Conservation (phyloP, 164 flowering plant genomes). For the Umbellularia californica region DNA sequence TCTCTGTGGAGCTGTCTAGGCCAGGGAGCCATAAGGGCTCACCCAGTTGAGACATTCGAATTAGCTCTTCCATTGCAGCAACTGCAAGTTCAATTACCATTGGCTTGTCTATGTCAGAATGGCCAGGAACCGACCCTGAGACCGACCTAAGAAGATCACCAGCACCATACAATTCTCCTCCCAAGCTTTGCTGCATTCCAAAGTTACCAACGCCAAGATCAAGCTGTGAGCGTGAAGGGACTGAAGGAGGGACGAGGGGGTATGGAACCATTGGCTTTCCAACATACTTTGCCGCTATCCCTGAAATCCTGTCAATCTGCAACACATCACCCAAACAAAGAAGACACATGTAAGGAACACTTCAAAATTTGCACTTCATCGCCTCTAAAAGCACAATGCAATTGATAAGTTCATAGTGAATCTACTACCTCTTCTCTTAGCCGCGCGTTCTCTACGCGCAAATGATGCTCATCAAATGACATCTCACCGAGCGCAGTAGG, state of each 20-base stretch:
- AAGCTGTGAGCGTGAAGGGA: constrained; percentile 50
- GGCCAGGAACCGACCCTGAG: constrained; percentile 14
- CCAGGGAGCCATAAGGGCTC: constrained; percentile 68
- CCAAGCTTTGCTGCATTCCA: constrained; percentile 40
- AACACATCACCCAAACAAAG: neutral
- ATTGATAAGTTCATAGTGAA: neutral
- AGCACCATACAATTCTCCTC: constrained; percentile 55
- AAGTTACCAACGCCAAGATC: constrained; percentile 61
- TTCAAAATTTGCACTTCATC: neutral
- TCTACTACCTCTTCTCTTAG: constrained; percentile 80
- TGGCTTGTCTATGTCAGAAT: constrained; percentile 57
- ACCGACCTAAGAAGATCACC: constrained; percentile 53
- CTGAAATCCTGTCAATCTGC: constrained; percentile 84
- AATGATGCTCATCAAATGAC: constrained; percentile 75
- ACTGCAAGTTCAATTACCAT: constrained; percentile 73
- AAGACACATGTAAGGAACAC: neutral
- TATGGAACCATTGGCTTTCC: constrained; percentile 63
- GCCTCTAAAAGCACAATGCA: neutral
- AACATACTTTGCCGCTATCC: constrained; percentile 78
- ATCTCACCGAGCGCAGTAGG: constrained; percentile 71
- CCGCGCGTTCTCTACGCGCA: constrained; percentile 74
- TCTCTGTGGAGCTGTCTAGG: constrained; percentile 28
- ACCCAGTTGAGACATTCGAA: constrained; percentile 59
- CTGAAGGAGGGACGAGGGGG: constrained; percentile 30
- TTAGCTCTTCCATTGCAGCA: constrained; percentile 81